Percentiles rank a stretch among this genome's conserved stretches.
phyloP scores from a whole-genome alignment of 352 stramenopile species.

The Phytopythium ostracodes region DNA sequence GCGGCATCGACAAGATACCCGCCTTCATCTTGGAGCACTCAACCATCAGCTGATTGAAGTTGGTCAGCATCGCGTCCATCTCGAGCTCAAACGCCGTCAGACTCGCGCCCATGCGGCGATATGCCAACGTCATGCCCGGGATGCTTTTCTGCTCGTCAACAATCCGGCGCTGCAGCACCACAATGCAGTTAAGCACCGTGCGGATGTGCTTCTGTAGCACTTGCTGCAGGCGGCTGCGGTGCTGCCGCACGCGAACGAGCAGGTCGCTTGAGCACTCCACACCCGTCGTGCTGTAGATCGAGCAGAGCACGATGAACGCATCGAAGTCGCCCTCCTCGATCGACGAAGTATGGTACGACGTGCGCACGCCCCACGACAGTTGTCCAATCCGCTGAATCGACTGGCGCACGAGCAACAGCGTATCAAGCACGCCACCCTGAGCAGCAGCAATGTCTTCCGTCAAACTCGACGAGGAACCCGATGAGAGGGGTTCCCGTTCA shows the following conservation, averaged over 20 bases:
- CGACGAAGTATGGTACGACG: constrained; percentile 78
- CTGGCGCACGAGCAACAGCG: constrained; percentile 75
- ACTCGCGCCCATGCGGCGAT: constrained; percentile 56
- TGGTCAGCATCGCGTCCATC: constrained; percentile 55
- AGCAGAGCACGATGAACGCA: constrained; percentile 81
- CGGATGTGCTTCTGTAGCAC: constrained; percentile 71
- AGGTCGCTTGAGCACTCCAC: constrained; percentile 67
- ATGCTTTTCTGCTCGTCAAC: constrained; percentile 78
- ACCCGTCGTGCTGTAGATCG: constrained; percentile 69
- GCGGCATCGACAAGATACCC: constrained; percentile 69
- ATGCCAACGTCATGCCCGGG: constrained; percentile 67
- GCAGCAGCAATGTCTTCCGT: constrained; percentile 46
- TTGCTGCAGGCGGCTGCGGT: constrained; percentile 63
- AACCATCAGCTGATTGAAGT: constrained; percentile 74
- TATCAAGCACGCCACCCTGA: constrained; percentile 64
- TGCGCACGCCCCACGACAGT: constrained; percentile 78
- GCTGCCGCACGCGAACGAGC: constrained; percentile 64
- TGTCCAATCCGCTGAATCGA: constrained; percentile 83
- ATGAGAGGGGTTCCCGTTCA: constrained; percentile 55
- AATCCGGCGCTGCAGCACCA: constrained; percentile 72
- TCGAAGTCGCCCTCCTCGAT: constrained; percentile 84
- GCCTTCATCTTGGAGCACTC: constrained; percentile 81
- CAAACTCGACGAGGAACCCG: constrained; percentile 49
- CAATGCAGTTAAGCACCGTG: constrained; percentile 62
- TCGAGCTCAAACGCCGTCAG: constrained; percentile 64